Conservation (phyloP, 139 green algal genomes). For the Bryopsis sp. region DNA sequence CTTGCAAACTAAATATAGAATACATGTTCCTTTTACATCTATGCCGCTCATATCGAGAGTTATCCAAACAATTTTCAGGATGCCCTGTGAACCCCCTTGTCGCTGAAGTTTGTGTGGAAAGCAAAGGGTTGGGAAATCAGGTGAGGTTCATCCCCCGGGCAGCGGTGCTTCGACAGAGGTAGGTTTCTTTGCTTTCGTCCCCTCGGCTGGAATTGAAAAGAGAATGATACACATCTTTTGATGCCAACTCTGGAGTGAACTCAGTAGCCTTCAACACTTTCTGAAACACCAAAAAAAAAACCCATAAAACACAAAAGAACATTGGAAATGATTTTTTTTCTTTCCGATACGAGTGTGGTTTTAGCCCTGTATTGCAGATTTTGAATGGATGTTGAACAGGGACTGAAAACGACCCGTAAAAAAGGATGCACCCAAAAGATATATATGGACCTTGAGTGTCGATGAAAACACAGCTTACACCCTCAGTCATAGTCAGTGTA, state of each 20-base stretch:
- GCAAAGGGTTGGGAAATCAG: no score
- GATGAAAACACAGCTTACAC: no score
- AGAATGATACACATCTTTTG: slow-evolving; percentile 13
- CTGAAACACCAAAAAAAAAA: background rate
- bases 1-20: no score
- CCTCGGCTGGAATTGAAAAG: slow-evolving; percentile 3
- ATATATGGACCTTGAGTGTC: no score
- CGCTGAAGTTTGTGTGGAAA: no score
- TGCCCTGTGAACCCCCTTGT: no score
- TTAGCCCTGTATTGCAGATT: background rate
- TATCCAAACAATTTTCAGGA: no score
- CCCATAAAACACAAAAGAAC: background rate
- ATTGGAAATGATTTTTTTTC: background rate
- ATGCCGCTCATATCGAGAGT: no score
- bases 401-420: background rate
- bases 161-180: slow-evolving; percentile 11
- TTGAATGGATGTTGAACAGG: background rate
- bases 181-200: background rate
- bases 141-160: slow-evolving; percentile 16
- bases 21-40: no score
- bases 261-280: slow-evolving; percentile 6
- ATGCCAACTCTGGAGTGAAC: slow-evolving; percentile 9
- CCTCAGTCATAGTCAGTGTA: no score
- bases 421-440: no score
- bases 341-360: background rate